Evolutionary conservation across 1,284 basidiomycete species (phyloP).

Genomic region (Wallemia mellicola): DNA sequence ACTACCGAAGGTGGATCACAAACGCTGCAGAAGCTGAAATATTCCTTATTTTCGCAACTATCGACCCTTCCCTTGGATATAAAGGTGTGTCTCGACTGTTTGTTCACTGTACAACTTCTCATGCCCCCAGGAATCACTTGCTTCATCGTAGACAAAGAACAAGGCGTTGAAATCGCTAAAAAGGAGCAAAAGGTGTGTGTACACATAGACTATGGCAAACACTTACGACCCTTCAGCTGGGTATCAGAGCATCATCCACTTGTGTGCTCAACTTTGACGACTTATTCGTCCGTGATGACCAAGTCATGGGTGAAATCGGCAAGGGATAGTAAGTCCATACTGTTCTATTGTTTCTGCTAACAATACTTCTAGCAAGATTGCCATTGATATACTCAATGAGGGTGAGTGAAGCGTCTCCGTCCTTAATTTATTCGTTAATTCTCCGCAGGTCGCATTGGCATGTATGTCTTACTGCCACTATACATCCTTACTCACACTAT

Average conservation of each 20-base stretch:
- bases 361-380: constrained; percentile 36
- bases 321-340: constrained; percentile 58
- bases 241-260: constrained; percentile 86
- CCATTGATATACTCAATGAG: constrained; percentile 94
- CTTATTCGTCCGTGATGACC: constrained; percentile 65
- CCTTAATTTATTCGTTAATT: neutral
- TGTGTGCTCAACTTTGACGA: constrained; percentile 93
- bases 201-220: constrained; percentile 8
- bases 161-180: constrained; percentile 92
- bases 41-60: constrained; percentile 18
- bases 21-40: constrained; percentile 90
- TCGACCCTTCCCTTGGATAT: neutral
- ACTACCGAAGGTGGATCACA: constrained; percentile 52
- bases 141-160: constrained; percentile 81
- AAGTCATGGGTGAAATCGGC: constrained; percentile 56
- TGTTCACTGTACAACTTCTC: neutral
- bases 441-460: constrained; percentile 50
- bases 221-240: constrained; percentile 25
- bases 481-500: constrained; percentile 18
- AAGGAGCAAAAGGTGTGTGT: constrained; percentile 62
- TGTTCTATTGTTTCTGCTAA: too few species aligned
- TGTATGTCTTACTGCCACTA: constrained; percentile 37
- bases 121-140: constrained; percentile 74
- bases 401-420: constrained; percentile 16
- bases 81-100: neutral